phyloP scores from a whole-genome alignment of 2,329 filamentous ascomycete species.

The Monosporascus sp. region DNA sequence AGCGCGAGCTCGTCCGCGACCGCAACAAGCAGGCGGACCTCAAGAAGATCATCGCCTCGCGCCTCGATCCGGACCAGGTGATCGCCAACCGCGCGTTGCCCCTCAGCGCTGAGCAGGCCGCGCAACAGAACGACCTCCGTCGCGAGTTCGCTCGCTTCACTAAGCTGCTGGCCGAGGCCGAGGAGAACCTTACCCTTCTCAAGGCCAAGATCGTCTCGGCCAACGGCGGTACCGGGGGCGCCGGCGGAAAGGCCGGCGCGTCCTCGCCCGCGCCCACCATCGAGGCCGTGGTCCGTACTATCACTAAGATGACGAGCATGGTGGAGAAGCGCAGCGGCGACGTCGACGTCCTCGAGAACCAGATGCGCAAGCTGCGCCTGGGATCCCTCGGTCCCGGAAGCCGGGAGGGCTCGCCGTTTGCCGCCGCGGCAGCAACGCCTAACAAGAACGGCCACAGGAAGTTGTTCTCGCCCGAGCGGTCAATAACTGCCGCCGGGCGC shows the following conservation, averaged over 20 bases:
- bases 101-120: constrained; percentile 76
- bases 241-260: constrained; percentile 7
- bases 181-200: constrained; percentile 74
- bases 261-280: constrained; percentile 62
- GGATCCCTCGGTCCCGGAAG: constrained; percentile 37
- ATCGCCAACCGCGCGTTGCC: constrained; percentile 65
- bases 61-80: constrained; percentile 61
- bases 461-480: constrained; percentile 34
- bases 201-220: constrained; percentile 68
- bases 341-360: constrained; percentile 81
- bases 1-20: constrained; percentile 66
- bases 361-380: constrained; percentile 69
- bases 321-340: constrained; percentile 87
- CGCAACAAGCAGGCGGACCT: constrained; percentile 73
- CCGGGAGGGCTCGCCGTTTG: constrained; percentile 36
- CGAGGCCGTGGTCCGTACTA: constrained; percentile 86
- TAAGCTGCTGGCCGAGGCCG: constrained; percentile 68
- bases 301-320: constrained; percentile 87
- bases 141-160: constrained; percentile 70
- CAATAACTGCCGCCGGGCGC: constrained; percentile 17
- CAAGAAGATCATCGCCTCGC: constrained; percentile 65
- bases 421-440: constrained; percentile 19
- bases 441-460: constrained; percentile 13
- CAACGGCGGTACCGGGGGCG: constrained; percentile 41
- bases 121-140: constrained; percentile 79